These are phyloP conservation scores for Paramecium caudatum DNA, from an alignment of 73 alveolate genomes.

Conservation along the genomic window DNA sequence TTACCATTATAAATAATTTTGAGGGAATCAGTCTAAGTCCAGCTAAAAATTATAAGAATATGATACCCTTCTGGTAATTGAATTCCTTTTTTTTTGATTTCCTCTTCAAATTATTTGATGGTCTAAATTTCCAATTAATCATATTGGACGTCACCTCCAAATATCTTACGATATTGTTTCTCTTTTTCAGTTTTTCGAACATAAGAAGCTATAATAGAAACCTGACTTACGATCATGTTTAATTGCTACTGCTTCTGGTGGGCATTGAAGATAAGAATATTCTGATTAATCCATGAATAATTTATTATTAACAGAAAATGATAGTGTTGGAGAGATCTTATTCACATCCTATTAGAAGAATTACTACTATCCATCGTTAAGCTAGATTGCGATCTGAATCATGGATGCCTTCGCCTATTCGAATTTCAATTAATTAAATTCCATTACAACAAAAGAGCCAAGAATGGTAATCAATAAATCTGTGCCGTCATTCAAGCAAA, in stretches of 20 bases:
- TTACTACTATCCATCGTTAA: conserved; percentile 5
- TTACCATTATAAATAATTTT: conserved; percentile 50
- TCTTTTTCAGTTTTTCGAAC: conserved; percentile 31
- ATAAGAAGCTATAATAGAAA: neutral
- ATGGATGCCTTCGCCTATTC: conserved; percentile 24
- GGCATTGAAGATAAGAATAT: conserved; percentile 41
- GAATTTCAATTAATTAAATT: neutral
- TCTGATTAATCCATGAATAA: conserved; percentile 46
- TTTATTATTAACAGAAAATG: conserved; percentile 41
- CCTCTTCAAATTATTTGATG: conserved; percentile 20
- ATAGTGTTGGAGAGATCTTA: conserved; percentile 13
- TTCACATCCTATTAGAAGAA: conserved; percentile 45
- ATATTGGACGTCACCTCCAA: conserved; percentile 18
- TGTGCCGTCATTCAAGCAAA: no score
- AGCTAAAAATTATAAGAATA: neutral
- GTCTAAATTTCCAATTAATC: conserved; percentile 40
- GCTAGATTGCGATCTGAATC: conserved; percentile 41
- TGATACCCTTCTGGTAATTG: conserved; percentile 55
- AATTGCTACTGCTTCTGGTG: conserved; percentile 11
- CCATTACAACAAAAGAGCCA: neutral
- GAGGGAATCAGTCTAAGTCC: conserved; percentile 55
- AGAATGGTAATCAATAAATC: no score
- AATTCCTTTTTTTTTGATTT: conserved; percentile 23
- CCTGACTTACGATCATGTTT: conserved; percentile 13
- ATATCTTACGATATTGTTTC: conserved; percentile 42